Percentiles rank a stretch among this genome's conserved stretches.
These are phyloP conservation scores for Paracoccidioides lutzii DNA, from an alignment of 2,329 filamentous ascomycete species.

Conservation along the genomic window DNA sequence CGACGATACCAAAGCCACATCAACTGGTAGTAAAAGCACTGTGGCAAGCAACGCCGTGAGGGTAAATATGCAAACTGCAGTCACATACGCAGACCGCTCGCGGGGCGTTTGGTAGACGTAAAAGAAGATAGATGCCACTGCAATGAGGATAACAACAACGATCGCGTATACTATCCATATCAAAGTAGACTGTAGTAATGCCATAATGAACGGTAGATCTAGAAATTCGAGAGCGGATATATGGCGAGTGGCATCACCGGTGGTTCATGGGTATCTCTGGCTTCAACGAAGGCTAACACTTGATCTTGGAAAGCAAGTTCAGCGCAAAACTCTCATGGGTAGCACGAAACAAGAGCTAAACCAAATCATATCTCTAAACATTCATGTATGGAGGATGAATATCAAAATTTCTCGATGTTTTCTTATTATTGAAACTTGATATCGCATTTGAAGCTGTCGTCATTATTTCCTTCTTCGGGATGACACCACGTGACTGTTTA, in stretches of 20 bases:
- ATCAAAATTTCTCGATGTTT: background rate
- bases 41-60: conserved; percentile 81
- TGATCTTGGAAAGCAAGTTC: background rate
- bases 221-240: background rate
- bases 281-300: background rate
- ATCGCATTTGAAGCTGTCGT: background rate
- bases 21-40: conserved; percentile 81
- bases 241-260: background rate
- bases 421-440: background rate
- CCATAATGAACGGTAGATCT: conserved; percentile 32
- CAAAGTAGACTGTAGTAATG: conserved; percentile 69
- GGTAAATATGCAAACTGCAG: conserved; percentile 71
- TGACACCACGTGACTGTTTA: background rate
- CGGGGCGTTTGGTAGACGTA: conserved; percentile 83
- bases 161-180: conserved; percentile 93
- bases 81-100: conserved; percentile 73
- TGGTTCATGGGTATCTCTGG: background rate
- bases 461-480: background rate
- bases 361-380: background rate
- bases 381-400: background rate
- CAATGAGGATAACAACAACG: conserved; percentile 61
- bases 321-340: background rate
- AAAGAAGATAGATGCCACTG: conserved; percentile 70
- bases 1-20: conserved; percentile 86
- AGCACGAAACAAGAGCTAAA: too few relatives aligned